Evolutionary conservation across 306 rosid species (phyloP).

Genomic region (Rosa lucieae): DNA sequence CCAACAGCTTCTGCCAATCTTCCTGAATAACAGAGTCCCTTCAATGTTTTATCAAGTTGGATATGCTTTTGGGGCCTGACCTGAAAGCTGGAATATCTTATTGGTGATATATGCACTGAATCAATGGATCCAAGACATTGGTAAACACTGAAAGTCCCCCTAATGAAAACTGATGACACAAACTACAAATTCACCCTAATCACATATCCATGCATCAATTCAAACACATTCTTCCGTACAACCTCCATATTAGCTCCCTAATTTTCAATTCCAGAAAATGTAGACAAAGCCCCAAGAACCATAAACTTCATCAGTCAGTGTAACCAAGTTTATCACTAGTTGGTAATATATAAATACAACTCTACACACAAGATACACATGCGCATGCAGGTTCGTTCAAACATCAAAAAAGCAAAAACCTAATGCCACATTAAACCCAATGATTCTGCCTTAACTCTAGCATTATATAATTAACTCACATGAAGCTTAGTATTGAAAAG

Average conservation of each 20-base stretch:
- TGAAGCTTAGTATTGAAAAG: neutral
- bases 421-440: neutral
- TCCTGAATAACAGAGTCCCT: conserved; percentile 58
- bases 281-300: neutral
- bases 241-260: neutral
- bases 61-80: conserved; percentile 39
- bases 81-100: conserved; percentile 76
- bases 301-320: conserved; percentile 1
- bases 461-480: neutral
- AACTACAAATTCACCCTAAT: neutral
- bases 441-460: neutral
- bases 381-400: neutral
- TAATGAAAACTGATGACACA: neutral
- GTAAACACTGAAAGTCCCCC: conserved; percentile 16
- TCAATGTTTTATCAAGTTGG: conserved; percentile 48
- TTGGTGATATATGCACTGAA: conserved; percentile 36
- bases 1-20: conserved; percentile 55
- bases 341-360: neutral
- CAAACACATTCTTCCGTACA: neutral
- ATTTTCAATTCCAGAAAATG: neutral
- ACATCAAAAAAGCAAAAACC: neutral
- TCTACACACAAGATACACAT: neutral
- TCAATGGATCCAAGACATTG: conserved; percentile 25
- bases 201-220: neutral
- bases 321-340: neutral